These are phyloP conservation scores for Sordariomycetes sp. DNA, from an alignment of 2,329 filamentous ascomycete genomes.

Conservation along the genomic window DNA sequence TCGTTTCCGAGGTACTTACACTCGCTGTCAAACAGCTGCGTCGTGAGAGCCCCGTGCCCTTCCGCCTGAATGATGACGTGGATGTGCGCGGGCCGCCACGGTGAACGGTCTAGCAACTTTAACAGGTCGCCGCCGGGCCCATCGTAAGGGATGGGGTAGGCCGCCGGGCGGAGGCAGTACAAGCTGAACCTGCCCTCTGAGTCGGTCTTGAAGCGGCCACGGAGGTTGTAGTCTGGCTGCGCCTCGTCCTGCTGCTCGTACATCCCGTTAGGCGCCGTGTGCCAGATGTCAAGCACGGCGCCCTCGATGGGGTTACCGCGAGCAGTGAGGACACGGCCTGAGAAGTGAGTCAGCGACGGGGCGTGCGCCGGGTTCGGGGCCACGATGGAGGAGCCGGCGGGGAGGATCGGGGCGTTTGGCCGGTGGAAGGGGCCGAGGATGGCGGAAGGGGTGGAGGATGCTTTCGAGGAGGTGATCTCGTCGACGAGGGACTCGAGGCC, in stretches of 20 bases:
- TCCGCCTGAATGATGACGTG: conserved; percentile 46
- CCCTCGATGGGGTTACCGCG: conserved; percentile 40
- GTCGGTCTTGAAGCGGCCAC: conserved; percentile 62
- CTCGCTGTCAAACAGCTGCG: conserved; percentile 63
- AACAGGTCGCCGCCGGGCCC: conserved; percentile 44
- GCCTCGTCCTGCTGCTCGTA: conserved; percentile 65
- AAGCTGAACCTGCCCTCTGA: conserved; percentile 51
- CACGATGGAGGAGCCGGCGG: conserved; percentile 59
- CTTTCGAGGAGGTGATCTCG: conserved; percentile 56
- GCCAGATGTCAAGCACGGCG: conserved; percentile 68
- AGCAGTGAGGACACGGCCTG: conserved; percentile 47
- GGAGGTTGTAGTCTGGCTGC: conserved; percentile 63
- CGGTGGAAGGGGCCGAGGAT: conserved; percentile 84
- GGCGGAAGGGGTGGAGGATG: conserved; percentile 58
- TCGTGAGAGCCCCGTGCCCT: conserved; percentile 56
- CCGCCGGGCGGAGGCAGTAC: conserved; percentile 50
- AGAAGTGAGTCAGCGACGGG: conserved; percentile 48
- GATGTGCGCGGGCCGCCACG: conserved; percentile 48
- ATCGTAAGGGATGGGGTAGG: conserved; percentile 37
- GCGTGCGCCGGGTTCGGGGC: conserved; percentile 29
- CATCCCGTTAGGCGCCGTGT: conserved; percentile 61
- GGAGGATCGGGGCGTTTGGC: conserved; percentile 55
- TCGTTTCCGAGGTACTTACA: conserved; percentile 49
- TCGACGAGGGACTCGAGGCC: conserved; percentile 71
- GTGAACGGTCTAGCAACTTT: conserved; percentile 40